phyloP scores from a whole-genome alignment of 306 rosid species.

The Medicago arabica region DNA sequence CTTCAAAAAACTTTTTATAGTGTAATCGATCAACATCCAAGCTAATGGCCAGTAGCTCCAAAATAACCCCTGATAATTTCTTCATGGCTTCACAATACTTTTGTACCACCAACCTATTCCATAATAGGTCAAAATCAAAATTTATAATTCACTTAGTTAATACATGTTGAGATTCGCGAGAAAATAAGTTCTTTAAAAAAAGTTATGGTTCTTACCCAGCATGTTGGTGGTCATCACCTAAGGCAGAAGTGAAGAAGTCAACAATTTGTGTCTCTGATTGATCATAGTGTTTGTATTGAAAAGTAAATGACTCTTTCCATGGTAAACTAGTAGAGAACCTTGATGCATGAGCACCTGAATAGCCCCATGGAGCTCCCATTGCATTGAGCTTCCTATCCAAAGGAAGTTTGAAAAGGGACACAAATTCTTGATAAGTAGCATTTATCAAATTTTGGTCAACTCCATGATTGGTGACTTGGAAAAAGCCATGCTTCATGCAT shows the following conservation, averaged over 20 bases:
- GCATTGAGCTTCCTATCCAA: constrained; percentile 45
- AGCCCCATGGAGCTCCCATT: constrained; percentile 47
- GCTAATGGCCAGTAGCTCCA: constrained; percentile 69
- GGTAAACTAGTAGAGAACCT: constrained; percentile 61
- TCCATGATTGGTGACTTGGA: constrained; percentile 72
- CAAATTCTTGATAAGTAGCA: constrained; percentile 49
- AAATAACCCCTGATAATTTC: constrained; percentile 43
- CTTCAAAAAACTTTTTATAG: constrained; percentile 55
- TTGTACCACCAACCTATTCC: constrained; percentile 58
- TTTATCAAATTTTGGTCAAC: constrained; percentile 51
- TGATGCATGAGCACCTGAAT: constrained; percentile 67
- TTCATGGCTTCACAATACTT: constrained; percentile 66
- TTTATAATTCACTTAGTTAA: too few species aligned
- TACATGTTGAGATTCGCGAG: too few species aligned
- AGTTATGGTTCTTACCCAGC: constrained; percentile 49
- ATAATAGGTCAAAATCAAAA: neutral
- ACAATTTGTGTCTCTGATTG: constrained; percentile 31
- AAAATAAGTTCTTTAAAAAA: too few species aligned
- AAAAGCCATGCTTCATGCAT: constrained; percentile 69
- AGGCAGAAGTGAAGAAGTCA: constrained; percentile 50
- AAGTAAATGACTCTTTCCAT: constrained; percentile 69
- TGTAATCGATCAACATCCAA: constrained; percentile 55
- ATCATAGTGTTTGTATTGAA: constrained; percentile 18
- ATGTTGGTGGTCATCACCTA: constrained; percentile 51
- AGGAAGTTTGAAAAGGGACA: constrained; percentile 60